Conservation (phyloP, 495 filamentous ascomycete genomes). For the Cryomyces minteri region DNA sequence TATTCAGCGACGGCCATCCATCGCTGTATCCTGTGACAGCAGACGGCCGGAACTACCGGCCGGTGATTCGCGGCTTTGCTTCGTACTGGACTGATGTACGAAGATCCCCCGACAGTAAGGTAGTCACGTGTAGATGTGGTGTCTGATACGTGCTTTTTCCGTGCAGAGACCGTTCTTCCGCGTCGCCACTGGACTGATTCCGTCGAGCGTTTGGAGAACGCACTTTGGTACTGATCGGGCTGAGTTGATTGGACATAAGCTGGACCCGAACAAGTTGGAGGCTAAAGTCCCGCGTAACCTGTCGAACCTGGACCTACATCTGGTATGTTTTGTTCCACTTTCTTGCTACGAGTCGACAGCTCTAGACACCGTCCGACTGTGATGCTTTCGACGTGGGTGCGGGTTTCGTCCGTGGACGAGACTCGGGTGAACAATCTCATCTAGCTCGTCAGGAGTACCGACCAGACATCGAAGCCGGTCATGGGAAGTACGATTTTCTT, state of each 20-base stretch:
- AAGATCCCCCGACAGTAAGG: too few relatives aligned
- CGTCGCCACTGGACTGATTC: constrained; percentile 16
- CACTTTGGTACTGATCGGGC: constrained; percentile 14
- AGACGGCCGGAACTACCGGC: constrained; percentile 6
- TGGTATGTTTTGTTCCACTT: not conserved
- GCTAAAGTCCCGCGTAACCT: constrained; percentile 14
- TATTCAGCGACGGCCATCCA: constrained; percentile 2
- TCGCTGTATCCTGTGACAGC: constrained; percentile 7
- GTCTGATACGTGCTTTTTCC: too few relatives aligned
- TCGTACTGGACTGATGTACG: constrained; percentile 7
- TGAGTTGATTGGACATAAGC: constrained; percentile 14
- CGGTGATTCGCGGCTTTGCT: constrained; percentile 8
- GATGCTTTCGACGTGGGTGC: too few relatives aligned
- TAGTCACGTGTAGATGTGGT: too few relatives aligned
- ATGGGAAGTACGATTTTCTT: too few relatives aligned
- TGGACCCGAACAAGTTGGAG: constrained; percentile 15
- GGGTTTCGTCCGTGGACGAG: too few relatives aligned
- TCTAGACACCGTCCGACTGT: too few relatives aligned
- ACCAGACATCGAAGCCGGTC: too few relatives aligned
- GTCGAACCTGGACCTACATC: constrained; percentile 15
- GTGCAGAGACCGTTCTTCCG: constrained; percentile 12
- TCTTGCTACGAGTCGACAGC: too few relatives aligned
- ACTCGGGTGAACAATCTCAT: too few relatives aligned
- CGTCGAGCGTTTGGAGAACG: constrained; percentile 13
- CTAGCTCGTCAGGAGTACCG: too few relatives aligned